Base-by-base conservation (phyloP, 345 rosid genomes). In the Fremontodendron californicum region DNA sequence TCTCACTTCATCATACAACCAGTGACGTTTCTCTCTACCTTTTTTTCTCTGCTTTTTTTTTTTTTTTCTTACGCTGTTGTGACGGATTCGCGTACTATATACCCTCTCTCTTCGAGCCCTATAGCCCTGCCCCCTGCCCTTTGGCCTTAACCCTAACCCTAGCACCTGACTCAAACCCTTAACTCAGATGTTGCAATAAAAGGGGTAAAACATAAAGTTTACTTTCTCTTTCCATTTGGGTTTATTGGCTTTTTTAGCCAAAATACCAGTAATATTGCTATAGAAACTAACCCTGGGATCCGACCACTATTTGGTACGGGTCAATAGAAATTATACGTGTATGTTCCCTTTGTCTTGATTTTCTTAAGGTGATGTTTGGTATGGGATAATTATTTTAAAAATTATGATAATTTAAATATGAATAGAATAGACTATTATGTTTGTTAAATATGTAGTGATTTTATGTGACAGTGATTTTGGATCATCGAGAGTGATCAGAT, bases 31-130 rank as follows among this genome's bases (percentile, higher is more conserved):
- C 57, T 79, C 77, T 12, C 15, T 51, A n/a, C n/a, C n/a, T n/a
- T 39, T 25, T 75, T 43, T 23, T 25, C 16, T 66, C 37, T 39
- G 33, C 61, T n/a, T n/a, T n/a, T n/a, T n/a, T n/a, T 18, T 16
- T 78, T 77, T 75, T 79, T 62, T 77, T 79, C 82, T 77, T 67
- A 76, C 74, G 78, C 79, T 61, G 80, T 39, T 69, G 74, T 81
- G 81, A 81, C 60, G 71, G 80, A 73, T 75, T 78, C 78, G 75
- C 78, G 73, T 49, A 68, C 75, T 31, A 3, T 31, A 3, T 57
- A 51, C 40, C 1, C 66, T 69, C 74, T 10, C 5, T 54, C 21
- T 62, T 6, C 21, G n/a, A 15, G 67, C 45, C 43, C 11, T 6
- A 19, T 5, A 51, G 5, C 16, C 21, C 57, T 51, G 16, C 9